Evolutionary conservation across 2,329 filamentous ascomycete genomes (phyloP).

Genomic region (Colletotrichum tabaci): DNA sequence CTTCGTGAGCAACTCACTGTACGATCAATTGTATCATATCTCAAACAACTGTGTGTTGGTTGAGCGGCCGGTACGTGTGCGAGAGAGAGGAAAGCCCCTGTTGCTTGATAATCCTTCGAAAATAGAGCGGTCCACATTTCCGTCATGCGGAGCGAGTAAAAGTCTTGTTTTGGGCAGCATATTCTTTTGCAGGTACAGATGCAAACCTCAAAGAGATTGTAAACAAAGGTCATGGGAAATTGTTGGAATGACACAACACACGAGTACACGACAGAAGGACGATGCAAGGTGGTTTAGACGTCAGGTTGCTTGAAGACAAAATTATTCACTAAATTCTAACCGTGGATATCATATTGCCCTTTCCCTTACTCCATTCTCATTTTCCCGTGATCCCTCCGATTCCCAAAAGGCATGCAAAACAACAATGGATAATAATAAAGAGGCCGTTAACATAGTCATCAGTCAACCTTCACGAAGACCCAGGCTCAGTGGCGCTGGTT

Average conservation of each 20-base stretch:
- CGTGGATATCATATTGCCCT: constrained; percentile 36
- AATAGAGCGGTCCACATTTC: neutral
- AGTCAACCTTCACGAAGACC: too few species aligned
- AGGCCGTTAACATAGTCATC: constrained; percentile 4
- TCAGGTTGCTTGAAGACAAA: neutral
- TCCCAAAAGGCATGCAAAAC: neutral
- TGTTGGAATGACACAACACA: neutral
- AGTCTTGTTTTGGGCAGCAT: neutral
- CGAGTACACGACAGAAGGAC: too few species aligned
- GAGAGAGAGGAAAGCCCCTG: neutral
- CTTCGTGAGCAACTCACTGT: neutral
- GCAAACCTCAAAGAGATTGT: neutral
- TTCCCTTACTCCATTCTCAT: constrained; percentile 31
- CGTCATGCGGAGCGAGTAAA: neutral
- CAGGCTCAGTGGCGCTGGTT: constrained; percentile 53
- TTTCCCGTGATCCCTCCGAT: neutral
- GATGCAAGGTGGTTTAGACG: neutral
- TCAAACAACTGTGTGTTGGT: neutral
- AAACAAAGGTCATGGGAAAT: neutral
- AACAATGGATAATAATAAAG: neutral
- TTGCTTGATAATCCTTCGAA: neutral
- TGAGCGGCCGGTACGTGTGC: neutral
- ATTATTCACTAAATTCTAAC: constrained; percentile 11
- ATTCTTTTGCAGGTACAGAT: neutral
- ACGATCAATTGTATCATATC: neutral